Base-by-base conservation (phyloP, 1,284 basidiomycete genomes). In the Austroboletus rostrupii region DNA sequence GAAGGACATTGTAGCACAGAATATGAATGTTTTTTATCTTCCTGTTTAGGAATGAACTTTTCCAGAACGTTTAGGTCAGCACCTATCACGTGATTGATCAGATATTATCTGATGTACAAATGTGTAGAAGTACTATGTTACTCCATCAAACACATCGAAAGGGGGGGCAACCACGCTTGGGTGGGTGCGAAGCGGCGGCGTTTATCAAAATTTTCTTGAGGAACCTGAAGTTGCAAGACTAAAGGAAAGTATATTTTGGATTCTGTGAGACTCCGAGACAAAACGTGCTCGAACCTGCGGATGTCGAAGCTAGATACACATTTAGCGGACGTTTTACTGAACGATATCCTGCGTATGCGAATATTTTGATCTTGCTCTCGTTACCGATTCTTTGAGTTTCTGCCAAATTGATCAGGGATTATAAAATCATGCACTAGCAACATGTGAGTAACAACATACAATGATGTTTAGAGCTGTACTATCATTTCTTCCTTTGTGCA, bases 111-210 rank as follows among this genome's bases (percentile, higher is more conserved):
- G 21, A n/a, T n/a, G n/a, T n/a, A n/a, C n/a, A n/a, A n/a, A n/a
- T n/a, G n/a, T n/a, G n/a, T n/a, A n/a, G n/a, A n/a, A n/a, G n/a
- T n/a, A n/a, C n/a, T n/a, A n/a, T n/a, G n/a, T n/a, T 48, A 67
- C 45, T 64, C 71, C 74, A 42, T 83, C 78, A 57, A 83, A 87
- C 36, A 87, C 74, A 60, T 87, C 83, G 44, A 75, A 79, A 39
- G 71, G 70, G 2, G n/a, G n/a, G n/a, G n/a, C n/a, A 67, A 8
- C 78, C 74, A n/a, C 84, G 74, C 56, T 77, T 60, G 0, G 73
- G 72, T 2, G 70, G 61, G 54, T 87, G 82, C 9, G 79, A 70
- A 20, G 62, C 63, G 13, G 86, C 85, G 1, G 80, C 82, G 69
- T 51, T 73, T 75, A 6, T 80, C 72, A 57, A 87, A 81, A 4